Conservation (phyloP, 2,329 filamentous ascomycete species). For the Colletotrichum salicis region DNA sequence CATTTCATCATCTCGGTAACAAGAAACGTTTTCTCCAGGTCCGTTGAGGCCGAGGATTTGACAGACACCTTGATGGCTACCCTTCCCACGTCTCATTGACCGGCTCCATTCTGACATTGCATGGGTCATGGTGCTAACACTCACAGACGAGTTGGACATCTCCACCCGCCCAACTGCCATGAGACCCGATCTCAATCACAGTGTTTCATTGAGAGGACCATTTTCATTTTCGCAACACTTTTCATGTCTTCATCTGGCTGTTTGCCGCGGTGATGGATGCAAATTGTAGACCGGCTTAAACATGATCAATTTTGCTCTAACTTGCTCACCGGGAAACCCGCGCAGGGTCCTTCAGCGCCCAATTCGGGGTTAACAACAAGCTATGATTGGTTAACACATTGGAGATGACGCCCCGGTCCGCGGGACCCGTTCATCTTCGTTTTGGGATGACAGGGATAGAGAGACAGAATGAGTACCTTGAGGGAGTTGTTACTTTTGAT, state of each 20-base stretch:
- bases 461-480: conserved; percentile 27
- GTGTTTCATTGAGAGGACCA: background rate
- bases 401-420: conserved; percentile 16
- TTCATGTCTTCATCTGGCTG: background rate
- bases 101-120: background rate
- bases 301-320: conserved; percentile 46
- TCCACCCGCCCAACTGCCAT: background rate
- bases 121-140: background rate
- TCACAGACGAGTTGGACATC: background rate
- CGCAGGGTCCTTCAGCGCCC: conserved; percentile 33
- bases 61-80: conserved; percentile 30
- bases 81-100: background rate
- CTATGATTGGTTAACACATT: conserved; percentile 43
- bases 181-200: background rate
- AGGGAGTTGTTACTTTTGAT: conserved; percentile 8
- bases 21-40: background rate
- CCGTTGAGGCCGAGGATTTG: conserved; percentile 28
- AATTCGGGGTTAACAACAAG: conserved; percentile 36
- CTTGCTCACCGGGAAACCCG: conserved; percentile 45
- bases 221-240: too few species aligned
- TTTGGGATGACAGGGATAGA: conserved; percentile 29
- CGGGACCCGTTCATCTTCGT: conserved; percentile 28
- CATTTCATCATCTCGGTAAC: conserved; percentile 26
- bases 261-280: background rate
- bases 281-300: conserved; percentile 20